Conservation (phyloP, 108 stramenopile species). For the Ochromonas danica region DNA sequence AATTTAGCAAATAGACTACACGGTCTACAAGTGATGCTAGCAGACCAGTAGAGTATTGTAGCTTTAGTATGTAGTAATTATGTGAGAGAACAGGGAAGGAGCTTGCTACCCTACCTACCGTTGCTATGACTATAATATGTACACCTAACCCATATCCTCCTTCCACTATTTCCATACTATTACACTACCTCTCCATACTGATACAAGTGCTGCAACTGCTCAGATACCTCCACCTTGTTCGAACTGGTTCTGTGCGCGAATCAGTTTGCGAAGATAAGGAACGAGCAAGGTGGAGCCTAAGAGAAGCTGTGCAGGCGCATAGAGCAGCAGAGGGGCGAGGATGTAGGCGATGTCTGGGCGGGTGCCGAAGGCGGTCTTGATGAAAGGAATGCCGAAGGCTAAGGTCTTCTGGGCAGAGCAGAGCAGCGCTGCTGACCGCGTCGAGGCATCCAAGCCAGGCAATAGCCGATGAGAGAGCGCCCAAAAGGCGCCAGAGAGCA, state of each 20-base stretch:
- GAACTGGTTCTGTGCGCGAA: neutral
- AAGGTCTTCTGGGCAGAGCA: conserved; percentile 11
- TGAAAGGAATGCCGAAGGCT: conserved; percentile 17
- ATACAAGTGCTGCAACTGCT: too few species aligned
- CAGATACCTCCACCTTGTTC: conserved; percentile 9
- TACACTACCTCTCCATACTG: too few species aligned
- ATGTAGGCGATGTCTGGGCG: conserved; percentile 1
- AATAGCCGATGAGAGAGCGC: neutral
- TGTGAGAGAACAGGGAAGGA: too few species aligned
- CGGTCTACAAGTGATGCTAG: too few species aligned
- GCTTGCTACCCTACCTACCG: too few species aligned
- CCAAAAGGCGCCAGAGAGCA: neutral
- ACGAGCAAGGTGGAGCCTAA: neutral
- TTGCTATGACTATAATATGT: too few species aligned
- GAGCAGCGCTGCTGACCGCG: neutral
- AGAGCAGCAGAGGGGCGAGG: neutral
- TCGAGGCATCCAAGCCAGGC: neutral
- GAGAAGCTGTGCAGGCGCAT: conserved; percentile 11
- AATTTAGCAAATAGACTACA: too few species aligned
- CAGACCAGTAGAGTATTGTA: too few species aligned
- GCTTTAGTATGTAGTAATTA: too few species aligned
- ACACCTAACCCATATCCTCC: too few species aligned
- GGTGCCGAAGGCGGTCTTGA: neutral
- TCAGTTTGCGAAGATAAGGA: neutral
- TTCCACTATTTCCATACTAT: too few species aligned